These are phyloP conservation scores for Cryptosporidium viatorum DNA, from an alignment of 169 alveolate species.

Conservation along the genomic window DNA sequence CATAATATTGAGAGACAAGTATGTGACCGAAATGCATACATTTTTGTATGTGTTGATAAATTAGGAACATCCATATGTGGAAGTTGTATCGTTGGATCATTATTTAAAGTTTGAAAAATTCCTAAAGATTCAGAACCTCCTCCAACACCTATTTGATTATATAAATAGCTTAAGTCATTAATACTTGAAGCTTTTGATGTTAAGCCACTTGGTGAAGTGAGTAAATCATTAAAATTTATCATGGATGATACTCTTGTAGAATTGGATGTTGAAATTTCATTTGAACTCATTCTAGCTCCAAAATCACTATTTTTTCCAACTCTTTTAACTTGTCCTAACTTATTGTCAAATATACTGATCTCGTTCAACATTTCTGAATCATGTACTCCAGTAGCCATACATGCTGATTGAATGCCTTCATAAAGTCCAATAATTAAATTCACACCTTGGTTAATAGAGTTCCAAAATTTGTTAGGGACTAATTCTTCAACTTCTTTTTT, in stretches of 20 bases:
- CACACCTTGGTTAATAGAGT: conserved; percentile 48
- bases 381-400: conserved; percentile 38
- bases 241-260: conserved; percentile 61
- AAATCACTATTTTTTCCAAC: not conserved
- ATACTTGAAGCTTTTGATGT: conserved; percentile 60
- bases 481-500: not conserved
- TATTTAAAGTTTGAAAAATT: conserved; percentile 3
- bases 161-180: conserved; percentile 17
- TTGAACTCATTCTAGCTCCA: conserved; percentile 4
- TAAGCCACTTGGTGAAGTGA: conserved; percentile 9
- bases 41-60: conserved; percentile 71
- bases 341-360: conserved; percentile 8
- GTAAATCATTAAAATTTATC: conserved; percentile 14
- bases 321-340: not conserved
- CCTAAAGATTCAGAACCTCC: not conserved
- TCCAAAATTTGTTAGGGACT: conserved; percentile 30
- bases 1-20: conserved; percentile 40
- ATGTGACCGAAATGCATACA: conserved; percentile 73
- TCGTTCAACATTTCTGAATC: conserved; percentile 40
- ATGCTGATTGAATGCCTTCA: conserved; percentile 71
- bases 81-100: conserved; percentile 48
- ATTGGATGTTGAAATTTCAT: conserved; percentile 37
- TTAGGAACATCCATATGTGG: conserved; percentile 72
- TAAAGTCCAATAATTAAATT: conserved; percentile 61
- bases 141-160: not conserved